Base-by-base conservation (phyloP, 768 basidiomycete genomes). In the Leccinum subgranulosum region DNA sequence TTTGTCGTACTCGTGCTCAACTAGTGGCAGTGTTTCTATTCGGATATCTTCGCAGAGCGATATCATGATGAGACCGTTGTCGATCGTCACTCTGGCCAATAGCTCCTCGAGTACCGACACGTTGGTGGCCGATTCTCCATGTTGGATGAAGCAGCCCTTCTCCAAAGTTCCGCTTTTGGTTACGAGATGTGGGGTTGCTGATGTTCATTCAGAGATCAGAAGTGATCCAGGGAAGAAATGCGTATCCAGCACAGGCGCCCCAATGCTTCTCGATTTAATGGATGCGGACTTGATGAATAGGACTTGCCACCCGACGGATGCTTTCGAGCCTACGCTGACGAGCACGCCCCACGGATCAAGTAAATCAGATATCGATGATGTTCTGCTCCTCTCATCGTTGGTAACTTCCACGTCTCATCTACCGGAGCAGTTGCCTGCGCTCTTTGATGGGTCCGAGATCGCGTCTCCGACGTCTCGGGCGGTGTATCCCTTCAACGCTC, bases 101-200 rank as follows among this genome's bases (percentile, higher is more conserved):
- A 59, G 48, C 33, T 51, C 67, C 10, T 46, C 61, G 12, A 66
- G 57, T 21, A 60, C 58, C 9, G 67, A 64, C 34, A 66, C 66
- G 6, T 69, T 63, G 25, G 67, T 69, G 27, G 54, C 57, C 19
- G 61, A 66, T 45, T 66, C 66, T 36, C 64, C 66, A 1, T 66
- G 64, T 46, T 51, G 15, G 33, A 21, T 28, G 45, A 66, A 61
- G 49, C 55, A 43, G 14, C n/a, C 36, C 2, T 43, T 39, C 4
- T 59, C 49, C 15, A 56, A 63, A 27, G 17, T 52, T 21, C 59
- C 64, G 0, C n/a, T 50, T 36, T 50, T 60, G 29, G 23, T 63
- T 11, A 39, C 48, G 27, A 23, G 23, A n/a, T 36, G 29, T 17
- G 45, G 51, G 2, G 6, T 27, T 21, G 3, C 46, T 25, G n/a